Percentiles rank a stretch among this genome's conserved stretches.
Conservation (phyloP, 306 rosid genomes). For the Oxytropis ochrocephala region DNA sequence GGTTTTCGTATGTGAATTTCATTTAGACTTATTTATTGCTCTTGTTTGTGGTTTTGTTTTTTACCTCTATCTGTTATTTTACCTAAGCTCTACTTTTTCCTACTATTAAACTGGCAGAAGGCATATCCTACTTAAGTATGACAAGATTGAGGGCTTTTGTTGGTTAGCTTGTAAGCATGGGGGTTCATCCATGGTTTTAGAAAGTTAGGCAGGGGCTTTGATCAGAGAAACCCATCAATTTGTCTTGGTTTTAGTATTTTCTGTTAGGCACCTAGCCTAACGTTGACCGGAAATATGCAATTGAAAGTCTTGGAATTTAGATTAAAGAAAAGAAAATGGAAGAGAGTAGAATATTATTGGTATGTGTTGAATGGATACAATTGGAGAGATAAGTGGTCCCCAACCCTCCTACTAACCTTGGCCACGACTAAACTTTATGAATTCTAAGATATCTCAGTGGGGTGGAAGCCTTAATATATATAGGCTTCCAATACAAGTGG, state of each 20-base stretch:
- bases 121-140: background rate
- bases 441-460: too few relatives aligned
- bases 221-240: background rate
- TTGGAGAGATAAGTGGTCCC: too few relatives aligned
- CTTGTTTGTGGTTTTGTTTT: background rate
- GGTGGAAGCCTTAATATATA: too few relatives aligned
- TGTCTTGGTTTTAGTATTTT: background rate
- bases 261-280: too few relatives aligned
- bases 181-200: background rate
- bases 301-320: too few relatives aligned
- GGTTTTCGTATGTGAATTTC: background rate
- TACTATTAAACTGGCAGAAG: background rate
- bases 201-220: background rate
- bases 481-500: too few relatives aligned
- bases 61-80: background rate
- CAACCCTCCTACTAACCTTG: too few relatives aligned
- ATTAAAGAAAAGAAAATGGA: too few relatives aligned
- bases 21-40: background rate
- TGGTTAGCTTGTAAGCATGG: slow-evolving; percentile 15
- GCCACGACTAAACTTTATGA: too few relatives aligned
- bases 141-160: background rate
- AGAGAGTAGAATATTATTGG: too few relatives aligned
- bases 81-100: background rate
- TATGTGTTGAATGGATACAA: too few relatives aligned
- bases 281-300: too few relatives aligned